Evolutionary conservation across 2,329 filamentous ascomycete genomes (phyloP), one percentile per base, ranked within the genome.

Genomic region (Apiospora malaysiana): DNA sequence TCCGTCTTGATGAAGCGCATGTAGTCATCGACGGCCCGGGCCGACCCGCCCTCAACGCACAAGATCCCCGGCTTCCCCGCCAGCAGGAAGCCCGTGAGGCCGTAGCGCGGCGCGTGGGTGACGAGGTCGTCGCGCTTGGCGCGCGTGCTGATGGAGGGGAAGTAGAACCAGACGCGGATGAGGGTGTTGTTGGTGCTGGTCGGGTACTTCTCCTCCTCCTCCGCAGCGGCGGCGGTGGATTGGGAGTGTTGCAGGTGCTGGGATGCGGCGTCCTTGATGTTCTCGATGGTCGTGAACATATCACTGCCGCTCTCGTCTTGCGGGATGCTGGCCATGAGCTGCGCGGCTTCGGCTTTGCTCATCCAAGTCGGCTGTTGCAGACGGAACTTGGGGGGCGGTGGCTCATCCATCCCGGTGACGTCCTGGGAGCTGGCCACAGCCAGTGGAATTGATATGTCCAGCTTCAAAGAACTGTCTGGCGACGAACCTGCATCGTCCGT

Each of bases 1-100:
- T 90, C 86, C 7, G 87, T 90, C 78, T 90, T 90, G 79, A 90
- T 90, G 70, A 87, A 90, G 40, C 83, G 86, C 89, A 90, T 90
- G 74, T 89, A 90, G 12, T 84, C 84, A 70, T 90, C 88, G 2
- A 90, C 83, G 37, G 81, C 76, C 9, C 74, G 67, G 0, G 87
- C 85, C 0, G 86, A 85, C 0, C 69, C 76, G 10, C 87, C 87
- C 75, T 89, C 87, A 0, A 88, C 79, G 69, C 86, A 89, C 2
- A 88, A 73, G 0, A 85, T 79, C 1, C 89, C 89, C 0, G 89
- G 89, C 72, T 91, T 91, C 0, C 89, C 89, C 0, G 89, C 88
- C 21, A 89, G 81, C 4, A 90, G 83, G 74, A 91, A 90, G 0
- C 89, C 89, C 0, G 88, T 90, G 0, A 91, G 82, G 2, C 76